These are phyloP conservation scores for Oropetium thomaeum DNA, from an alignment of 176 grass and related monocot genomes.

Conservation along the genomic window DNA sequence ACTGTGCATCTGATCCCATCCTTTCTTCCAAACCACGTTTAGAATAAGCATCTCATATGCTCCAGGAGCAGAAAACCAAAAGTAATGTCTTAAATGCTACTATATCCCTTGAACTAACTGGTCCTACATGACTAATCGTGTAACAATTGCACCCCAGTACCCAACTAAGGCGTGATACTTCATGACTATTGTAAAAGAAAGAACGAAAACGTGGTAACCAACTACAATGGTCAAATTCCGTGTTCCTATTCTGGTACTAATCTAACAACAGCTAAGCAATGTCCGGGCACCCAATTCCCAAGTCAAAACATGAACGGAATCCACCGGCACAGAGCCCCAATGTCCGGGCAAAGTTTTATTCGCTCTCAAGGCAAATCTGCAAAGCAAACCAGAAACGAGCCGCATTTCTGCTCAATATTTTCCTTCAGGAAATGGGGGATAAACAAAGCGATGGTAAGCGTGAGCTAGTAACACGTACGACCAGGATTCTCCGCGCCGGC, in stretches of 20 bases:
- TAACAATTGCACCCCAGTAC: background rate
- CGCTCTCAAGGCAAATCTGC: constrained; percentile 1
- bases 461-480: background rate
- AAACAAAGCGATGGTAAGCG: background rate
- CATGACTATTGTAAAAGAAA: background rate
- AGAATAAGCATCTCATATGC: background rate
- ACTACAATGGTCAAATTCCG: constrained; percentile 14
- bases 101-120: background rate
- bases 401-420: background rate
- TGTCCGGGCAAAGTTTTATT: background rate
- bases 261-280: constrained; percentile 18
- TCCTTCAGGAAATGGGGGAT: background rate
- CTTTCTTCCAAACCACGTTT: background rate
- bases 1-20: background rate
- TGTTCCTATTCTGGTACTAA: constrained; percentile 19
- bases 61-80: background rate
- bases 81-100: background rate
- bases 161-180: background rate
- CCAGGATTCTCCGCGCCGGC: background rate
- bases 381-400: background rate
- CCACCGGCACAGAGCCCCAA: constrained; percentile 9
- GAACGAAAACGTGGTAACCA: background rate
- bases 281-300: background rate
- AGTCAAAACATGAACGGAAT: constrained; percentile 36
- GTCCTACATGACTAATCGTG: background rate